Evolutionary conservation across 2,329 filamentous ascomycete genomes (phyloP).

Genomic region (Lasiodiplodia citricola): DNA sequence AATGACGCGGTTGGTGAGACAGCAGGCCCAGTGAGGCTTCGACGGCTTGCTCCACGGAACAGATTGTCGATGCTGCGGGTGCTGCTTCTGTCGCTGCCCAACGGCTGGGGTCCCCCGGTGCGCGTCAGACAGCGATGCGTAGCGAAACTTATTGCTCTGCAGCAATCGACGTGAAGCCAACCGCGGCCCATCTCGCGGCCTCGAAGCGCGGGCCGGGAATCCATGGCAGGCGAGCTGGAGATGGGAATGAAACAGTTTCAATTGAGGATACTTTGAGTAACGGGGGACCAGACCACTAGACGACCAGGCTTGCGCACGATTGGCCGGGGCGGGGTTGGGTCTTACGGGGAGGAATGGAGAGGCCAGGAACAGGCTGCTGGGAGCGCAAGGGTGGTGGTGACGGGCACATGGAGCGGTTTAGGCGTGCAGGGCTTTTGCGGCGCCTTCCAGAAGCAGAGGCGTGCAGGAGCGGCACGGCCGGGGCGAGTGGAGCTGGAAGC

Average conservation of each 20-base stretch:
- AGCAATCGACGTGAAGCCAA: slow-evolving; percentile 3
- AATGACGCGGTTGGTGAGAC: slow-evolving; percentile 16
- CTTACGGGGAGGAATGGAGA: slow-evolving; percentile 23
- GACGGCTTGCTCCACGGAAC: slow-evolving; percentile 10
- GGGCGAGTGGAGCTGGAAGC: slow-evolving; percentile 21
- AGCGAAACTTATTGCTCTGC: slow-evolving; percentile 1
- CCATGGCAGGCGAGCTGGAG: slow-evolving; percentile 23
- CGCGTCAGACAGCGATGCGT: background rate
- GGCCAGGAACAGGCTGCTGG: slow-evolving; percentile 24
- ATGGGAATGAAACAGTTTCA: slow-evolving; percentile 27
- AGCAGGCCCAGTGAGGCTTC: slow-evolving; percentile 6
- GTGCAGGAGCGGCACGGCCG: slow-evolving; percentile 20
- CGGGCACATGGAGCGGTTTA: slow-evolving; percentile 25
- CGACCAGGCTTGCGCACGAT: slow-evolving; percentile 8
- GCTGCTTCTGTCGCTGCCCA: background rate
- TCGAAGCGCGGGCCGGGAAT: slow-evolving; percentile 1
- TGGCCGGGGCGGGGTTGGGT: slow-evolving; percentile 10
- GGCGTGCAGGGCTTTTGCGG: slow-evolving; percentile 15
- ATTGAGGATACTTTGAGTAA: slow-evolving; percentile 27
- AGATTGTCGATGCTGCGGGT: slow-evolving; percentile 1
- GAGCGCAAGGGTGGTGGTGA: slow-evolving; percentile 19
- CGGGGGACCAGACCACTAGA: slow-evolving; percentile 21
- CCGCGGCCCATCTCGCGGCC: background rate
- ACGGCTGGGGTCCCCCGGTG: background rate
- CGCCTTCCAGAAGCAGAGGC: slow-evolving; percentile 25